Base-by-base conservation (phyloP, 495 filamentous ascomycete genomes). In the Tuber calosporum region DNA sequence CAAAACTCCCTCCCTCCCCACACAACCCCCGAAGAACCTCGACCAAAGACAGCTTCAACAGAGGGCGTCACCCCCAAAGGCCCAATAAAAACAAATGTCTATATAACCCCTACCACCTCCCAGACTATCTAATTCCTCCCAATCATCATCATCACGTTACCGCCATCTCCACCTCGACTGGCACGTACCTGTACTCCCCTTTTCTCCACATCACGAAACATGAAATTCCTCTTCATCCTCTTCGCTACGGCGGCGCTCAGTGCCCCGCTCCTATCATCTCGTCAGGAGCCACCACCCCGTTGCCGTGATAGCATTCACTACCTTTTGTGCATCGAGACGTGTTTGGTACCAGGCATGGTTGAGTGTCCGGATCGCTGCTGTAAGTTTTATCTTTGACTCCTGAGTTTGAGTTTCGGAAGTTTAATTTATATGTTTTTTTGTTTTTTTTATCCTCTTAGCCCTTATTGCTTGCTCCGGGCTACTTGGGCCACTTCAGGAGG, bases 311-410 rank as follows among this genome's bases (percentile, higher is more conserved):
- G 41, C 34, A 41, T 75, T 0, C 70, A 69, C 40, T 76, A 76
- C 48, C 66, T 76, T 41, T 66, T 76, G 13, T 76, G 74, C 22
- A 41, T 76, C 8, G 68, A 76, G 68, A 71, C 74, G 6, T 76
- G 72, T 67, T 42, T 75, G 3, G 1, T 75, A 8, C 67, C 67
- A 1, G 26, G 42, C 17, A 76, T 67, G 7, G 58, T 71, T 15
- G 75, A 76, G 37, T 76, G 75, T 37, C 39, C 72, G 13, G 72
- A 76, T 42, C 73, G 73, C 13, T 76, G 75, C 38, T 71, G 75
- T 76, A 38, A 71, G 75, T 66, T 41, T 62, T 42, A 30, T 37
- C 8, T 7, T 39, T 2, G 15, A 19, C 17, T 9, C 66, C 26
- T 17, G 5, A 58, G 48, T 15, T 41, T n/a, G 9, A 66, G n/a